Base-by-base conservation (phyloP, 2,329 filamentous ascomycete species). In the Davidsoniella virescens region DNA sequence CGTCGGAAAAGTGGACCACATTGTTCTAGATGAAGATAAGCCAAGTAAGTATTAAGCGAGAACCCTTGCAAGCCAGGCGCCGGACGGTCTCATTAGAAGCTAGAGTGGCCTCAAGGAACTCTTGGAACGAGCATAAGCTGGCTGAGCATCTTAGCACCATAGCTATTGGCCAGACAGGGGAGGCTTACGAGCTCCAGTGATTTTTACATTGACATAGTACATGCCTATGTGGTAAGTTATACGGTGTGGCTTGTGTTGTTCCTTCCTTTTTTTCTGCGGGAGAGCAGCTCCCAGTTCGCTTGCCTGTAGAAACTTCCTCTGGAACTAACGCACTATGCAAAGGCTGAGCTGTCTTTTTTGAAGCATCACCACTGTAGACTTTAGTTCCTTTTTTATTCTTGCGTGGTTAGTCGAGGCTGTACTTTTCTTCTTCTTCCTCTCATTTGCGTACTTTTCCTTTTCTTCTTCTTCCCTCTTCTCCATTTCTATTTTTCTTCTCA, bases 401-500 rank as follows among this genome's bases (percentile, higher is more conserved):
- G 12, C 4, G 37, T 20, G n/a, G 17, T 20, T 6, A 23, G 41
- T 29, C 12, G 25, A 47, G 36, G 16, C 16, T 26, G 38, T n/a
- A 14, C 14, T 43, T 36, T n/a, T 38, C 29, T 52, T 43, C 46
- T 14, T 36, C 40, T 47, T 14, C 14, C 14, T 42, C 33, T 29
- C 23, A 25, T 48, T 42, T 12, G 43, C 45, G 23, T n/a, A 41
- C 40, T 44, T 54, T 53, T 40, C 36, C 41, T 54, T 54, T 57
- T 61, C 61, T 63, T 61, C 58, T 59, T 53, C 55, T 60, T 63
- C 17, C 26, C 29, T 29, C 25, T 41, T 26, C 16, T 26, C 17
- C 25, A 23, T 41, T 38, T 39, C n/a, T 23, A 52, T 37, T 38
- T n/a, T n/a, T n/a, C 20, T 25, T 39, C 18, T 17, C 37, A 23